Evolutionary conservation across 148 eudicot genomes (phyloP).

Genomic region (Polygonum maritimum): DNA sequence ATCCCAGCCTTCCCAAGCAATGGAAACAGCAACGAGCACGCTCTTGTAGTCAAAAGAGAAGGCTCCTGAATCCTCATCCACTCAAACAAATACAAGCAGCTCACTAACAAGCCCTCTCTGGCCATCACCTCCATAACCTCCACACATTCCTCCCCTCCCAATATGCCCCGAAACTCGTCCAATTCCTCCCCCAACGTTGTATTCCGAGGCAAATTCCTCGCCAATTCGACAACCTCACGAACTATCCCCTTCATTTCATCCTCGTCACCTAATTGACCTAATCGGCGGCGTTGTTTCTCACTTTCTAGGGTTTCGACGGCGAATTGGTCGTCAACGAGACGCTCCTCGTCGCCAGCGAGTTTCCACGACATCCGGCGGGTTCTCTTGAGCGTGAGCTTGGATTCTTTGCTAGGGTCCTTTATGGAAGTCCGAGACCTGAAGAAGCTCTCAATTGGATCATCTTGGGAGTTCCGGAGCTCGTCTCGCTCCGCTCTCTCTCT

Average conservation of each 20-base stretch:
- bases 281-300: conserved; percentile 5
- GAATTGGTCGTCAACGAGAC: conserved; percentile 7
- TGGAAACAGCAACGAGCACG: conserved; percentile 65
- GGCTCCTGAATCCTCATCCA: conserved; percentile 90
- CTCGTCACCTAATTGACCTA: not conserved
- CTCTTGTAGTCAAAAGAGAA: conserved; percentile 44
- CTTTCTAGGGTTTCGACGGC: conserved; percentile 13
- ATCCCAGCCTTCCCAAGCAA: conserved; percentile 54
- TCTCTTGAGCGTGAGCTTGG: conserved; percentile 44
- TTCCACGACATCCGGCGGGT: conserved; percentile 66
- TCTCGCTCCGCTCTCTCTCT: conserved; percentile 14
- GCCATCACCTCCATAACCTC: conserved; percentile 57
- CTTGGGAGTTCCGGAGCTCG: conserved; percentile 10
- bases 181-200: conserved; percentile 57
- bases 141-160: conserved; percentile 54
- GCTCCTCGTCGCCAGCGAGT: conserved; percentile 33
- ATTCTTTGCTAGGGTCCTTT: conserved; percentile 41
- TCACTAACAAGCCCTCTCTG: conserved; percentile 42
- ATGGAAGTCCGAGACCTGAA: conserved; percentile 44
- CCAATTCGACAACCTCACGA: conserved; percentile 39
- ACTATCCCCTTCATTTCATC: conserved; percentile 31
- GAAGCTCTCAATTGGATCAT: conserved; percentile 63
- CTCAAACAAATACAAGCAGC: conserved; percentile 77
- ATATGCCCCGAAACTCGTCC: conserved; percentile 48
- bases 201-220: conserved; percentile 55